These are phyloP conservation scores for Aspergillus pseudoterreus DNA, from an alignment of 2,329 filamentous ascomycete genomes.

Conservation along the genomic window DNA sequence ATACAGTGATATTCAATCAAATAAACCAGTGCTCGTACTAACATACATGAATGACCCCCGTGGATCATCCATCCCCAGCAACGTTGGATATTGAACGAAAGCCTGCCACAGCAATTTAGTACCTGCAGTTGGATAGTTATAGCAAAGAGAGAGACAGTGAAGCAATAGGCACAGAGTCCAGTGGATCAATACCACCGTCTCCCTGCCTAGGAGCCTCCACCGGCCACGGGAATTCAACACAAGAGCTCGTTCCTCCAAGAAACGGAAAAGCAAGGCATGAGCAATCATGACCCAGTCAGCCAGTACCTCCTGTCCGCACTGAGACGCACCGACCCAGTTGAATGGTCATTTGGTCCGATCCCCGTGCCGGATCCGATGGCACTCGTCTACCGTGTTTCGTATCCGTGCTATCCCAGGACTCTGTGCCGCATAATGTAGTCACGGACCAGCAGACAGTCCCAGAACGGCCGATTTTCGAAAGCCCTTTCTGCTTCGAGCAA, in stretches of 20 bases:
- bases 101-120: too few species aligned
- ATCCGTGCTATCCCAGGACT: conserved; percentile 15
- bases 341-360: conserved; percentile 9
- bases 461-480: conserved; percentile 11
- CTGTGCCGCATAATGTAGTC: conserved; percentile 16
- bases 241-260: conserved; percentile 4
- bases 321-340: conserved; percentile 3
- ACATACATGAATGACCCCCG: background rate
- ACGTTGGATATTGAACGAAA: too few species aligned
- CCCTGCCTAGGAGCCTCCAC: background rate
- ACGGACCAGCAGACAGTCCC: conserved; percentile 16
- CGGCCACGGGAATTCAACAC: background rate
- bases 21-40: background rate
- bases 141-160: background rate
- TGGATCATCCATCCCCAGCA: too few species aligned
- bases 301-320: background rate
- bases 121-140: too few species aligned
- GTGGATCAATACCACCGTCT: background rate
- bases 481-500: conserved; percentile 16
- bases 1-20: too few species aligned
- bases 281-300: background rate
- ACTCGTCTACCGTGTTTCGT: conserved; percentile 10
- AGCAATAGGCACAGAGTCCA: background rate
- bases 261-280: conserved; percentile 4
- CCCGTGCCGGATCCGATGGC: conserved; percentile 15